phyloP scores from a whole-genome alignment of 2,329 filamentous ascomycete genomes.

The Fonsecaea pedrosoi region DNA sequence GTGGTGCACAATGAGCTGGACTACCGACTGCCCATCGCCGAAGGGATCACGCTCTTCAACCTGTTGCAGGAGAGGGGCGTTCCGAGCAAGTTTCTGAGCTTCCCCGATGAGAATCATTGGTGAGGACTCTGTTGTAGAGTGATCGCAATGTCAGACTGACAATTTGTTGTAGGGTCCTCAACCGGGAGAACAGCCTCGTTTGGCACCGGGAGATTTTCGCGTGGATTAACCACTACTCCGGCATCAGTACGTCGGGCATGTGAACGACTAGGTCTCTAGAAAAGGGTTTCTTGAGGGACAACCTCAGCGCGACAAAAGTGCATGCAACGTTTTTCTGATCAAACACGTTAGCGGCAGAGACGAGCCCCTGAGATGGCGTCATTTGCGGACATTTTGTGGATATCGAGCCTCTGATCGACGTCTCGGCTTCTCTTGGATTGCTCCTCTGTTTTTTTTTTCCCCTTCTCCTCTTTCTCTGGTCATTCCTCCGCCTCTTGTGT shows the following conservation, averaged over 20 bases:
- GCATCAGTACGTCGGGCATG: constrained; percentile 24
- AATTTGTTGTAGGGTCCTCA: constrained; percentile 67
- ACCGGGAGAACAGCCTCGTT: constrained; percentile 84
- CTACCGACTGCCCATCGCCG: constrained; percentile 81
- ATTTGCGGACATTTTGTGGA: background rate
- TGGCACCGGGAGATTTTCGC: constrained; percentile 85
- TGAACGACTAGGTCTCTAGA: background rate
- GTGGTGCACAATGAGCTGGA: constrained; percentile 86
- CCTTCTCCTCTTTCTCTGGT: background rate
- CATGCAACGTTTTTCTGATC: background rate
- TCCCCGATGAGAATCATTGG: constrained; percentile 75
- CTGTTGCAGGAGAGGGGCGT: constrained; percentile 75
- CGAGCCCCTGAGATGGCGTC: background rate
- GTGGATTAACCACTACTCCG: constrained; percentile 68
- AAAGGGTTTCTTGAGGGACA: background rate
- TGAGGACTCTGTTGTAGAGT: constrained; percentile 30
- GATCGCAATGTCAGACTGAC: constrained; percentile 5
- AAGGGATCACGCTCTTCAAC: constrained; percentile 82
- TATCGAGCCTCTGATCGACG: background rate
- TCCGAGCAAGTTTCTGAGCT: constrained; percentile 77
- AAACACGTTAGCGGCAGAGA: background rate
- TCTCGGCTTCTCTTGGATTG: background rate
- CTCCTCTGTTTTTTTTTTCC: background rate
- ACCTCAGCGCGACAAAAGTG: background rate
- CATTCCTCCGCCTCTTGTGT: background rate